Conservation (phyloP, 1,139 yeast genomes). For the Hyphopichia burtonii region DNA sequence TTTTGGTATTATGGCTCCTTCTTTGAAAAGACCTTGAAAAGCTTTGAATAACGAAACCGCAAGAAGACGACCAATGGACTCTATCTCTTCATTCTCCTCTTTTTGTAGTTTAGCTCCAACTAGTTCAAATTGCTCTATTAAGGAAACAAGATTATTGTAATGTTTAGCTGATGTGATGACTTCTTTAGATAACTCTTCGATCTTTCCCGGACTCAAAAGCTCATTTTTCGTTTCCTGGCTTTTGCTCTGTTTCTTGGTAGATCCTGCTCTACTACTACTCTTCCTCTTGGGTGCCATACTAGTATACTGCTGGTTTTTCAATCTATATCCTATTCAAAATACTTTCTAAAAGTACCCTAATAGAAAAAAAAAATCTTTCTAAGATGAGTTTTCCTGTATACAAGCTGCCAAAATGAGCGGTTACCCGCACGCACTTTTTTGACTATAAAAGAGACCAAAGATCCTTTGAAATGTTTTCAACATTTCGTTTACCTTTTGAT, state of each 20-base stretch:
- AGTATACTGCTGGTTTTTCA: background rate
- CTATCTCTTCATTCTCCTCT: constrained; percentile 24
- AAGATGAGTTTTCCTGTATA: constrained; percentile 2
- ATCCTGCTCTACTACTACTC: background rate
- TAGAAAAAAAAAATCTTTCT: background rate
- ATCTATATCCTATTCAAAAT: no score
- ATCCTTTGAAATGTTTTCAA: constrained; percentile 2
- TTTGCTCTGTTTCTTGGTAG: constrained; percentile 3
- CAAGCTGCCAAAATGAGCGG: background rate
- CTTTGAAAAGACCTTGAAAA: constrained; percentile 55
- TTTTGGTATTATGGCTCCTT: constrained; percentile 43
- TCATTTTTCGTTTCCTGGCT: background rate
- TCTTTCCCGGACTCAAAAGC: constrained; percentile 23
- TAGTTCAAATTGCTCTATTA: constrained; percentile 38
- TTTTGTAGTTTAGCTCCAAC: constrained; percentile 19
- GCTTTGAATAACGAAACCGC: constrained; percentile 53
- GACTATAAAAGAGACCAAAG: constrained; percentile 11
- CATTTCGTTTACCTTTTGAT: constrained; percentile 3
- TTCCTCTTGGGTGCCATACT: constrained; percentile 3
- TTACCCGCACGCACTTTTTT: constrained; percentile 18
- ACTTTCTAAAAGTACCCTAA: constrained; percentile 1
- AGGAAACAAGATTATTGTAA: constrained; percentile 51
- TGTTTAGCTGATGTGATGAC: constrained; percentile 31
- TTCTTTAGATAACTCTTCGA: constrained; percentile 31
- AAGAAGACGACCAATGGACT: constrained; percentile 45